These are phyloP conservation scores for Bolboschoenus planiculmis DNA, from an alignment of 176 grass and related monocot species.

Conservation along the genomic window DNA sequence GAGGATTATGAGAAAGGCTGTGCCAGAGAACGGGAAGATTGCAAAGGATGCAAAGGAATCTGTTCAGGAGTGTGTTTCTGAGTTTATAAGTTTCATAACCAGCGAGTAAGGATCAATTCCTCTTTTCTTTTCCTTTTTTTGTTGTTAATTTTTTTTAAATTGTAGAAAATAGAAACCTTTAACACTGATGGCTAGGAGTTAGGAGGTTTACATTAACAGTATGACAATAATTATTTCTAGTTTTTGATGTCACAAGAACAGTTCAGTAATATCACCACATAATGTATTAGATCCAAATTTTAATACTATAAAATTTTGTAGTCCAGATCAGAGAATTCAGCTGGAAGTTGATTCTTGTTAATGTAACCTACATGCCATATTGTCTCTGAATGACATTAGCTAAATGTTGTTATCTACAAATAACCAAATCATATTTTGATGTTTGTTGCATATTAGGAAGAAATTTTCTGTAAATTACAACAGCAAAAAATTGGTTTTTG, in stretches of 20 bases:
- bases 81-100: slow-evolving; percentile 83
- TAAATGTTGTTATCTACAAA: background rate
- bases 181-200: background rate
- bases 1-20: slow-evolving; percentile 59
- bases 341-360: background rate
- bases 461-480: background rate
- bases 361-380: background rate
- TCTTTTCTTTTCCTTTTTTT: background rate
- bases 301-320: background rate
- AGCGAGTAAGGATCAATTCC: slow-evolving; percentile 37
- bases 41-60: slow-evolving; percentile 77
- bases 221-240: background rate
- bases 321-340: background rate
- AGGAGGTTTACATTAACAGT: background rate
- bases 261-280: background rate
- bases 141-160: background rate
- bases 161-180: background rate
- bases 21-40: slow-evolving; percentile 82
- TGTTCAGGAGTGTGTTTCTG: slow-evolving; percentile 72
- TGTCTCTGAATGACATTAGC: background rate
- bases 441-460: background rate
- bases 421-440: background rate
- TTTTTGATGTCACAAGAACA: background rate
- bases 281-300: background rate
- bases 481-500: background rate